Percentiles rank a stretch among this genome's conserved stretches.
phyloP scores from a whole-genome alignment of 2,329 filamentous ascomycete genomes.

The Microcyclospora tardicrescens region DNA sequence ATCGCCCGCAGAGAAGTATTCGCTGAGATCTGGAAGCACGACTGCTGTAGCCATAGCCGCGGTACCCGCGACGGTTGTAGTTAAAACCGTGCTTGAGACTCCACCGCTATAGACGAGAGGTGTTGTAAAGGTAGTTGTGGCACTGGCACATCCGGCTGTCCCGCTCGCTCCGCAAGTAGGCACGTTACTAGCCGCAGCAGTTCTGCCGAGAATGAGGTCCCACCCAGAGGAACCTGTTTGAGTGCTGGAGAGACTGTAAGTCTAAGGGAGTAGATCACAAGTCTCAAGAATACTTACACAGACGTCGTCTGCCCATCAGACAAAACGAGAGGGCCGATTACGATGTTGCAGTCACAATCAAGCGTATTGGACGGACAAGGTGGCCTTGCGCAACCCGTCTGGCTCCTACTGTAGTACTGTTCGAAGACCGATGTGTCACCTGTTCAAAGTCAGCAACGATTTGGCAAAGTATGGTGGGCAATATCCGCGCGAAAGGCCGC shows the following conservation, averaged over 20 bases:
- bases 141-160: slow-evolving; percentile 3
- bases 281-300: slow-evolving; percentile 6
- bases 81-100: too few relatives aligned
- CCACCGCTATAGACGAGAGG: too few relatives aligned
- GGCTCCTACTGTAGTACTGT: slow-evolving; percentile 7
- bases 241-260: slow-evolving; percentile 2
- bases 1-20: too few relatives aligned
- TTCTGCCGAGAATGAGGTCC: slow-evolving; percentile 12
- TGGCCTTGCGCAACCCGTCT: slow-evolving; percentile 3
- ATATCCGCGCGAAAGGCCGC: too few relatives aligned
- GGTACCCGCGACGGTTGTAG: too few relatives aligned
- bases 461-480: too few relatives aligned
- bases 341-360: slow-evolving; percentile 12
- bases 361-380: slow-evolving; percentile 14
- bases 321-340: slow-evolving; percentile 10
- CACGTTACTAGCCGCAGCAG: slow-evolving; percentile 7
- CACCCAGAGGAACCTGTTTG: slow-evolving; percentile 10
- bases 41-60: too few relatives aligned
- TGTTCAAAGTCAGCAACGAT: too few relatives aligned
- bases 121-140: too few relatives aligned
- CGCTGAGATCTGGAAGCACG: too few relatives aligned
- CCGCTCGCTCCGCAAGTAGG: slow-evolving; percentile 4
- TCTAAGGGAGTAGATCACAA: not conserved
- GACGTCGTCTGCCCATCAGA: slow-evolving; percentile 7
- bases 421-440: slow-evolving; percentile 8